Percentiles rank a stretch among this genome's conserved stretches.
phyloP scores from a whole-genome alignment of 2,329 filamentous ascomycete species.

The Allantophomopsis cytisporea region DNA sequence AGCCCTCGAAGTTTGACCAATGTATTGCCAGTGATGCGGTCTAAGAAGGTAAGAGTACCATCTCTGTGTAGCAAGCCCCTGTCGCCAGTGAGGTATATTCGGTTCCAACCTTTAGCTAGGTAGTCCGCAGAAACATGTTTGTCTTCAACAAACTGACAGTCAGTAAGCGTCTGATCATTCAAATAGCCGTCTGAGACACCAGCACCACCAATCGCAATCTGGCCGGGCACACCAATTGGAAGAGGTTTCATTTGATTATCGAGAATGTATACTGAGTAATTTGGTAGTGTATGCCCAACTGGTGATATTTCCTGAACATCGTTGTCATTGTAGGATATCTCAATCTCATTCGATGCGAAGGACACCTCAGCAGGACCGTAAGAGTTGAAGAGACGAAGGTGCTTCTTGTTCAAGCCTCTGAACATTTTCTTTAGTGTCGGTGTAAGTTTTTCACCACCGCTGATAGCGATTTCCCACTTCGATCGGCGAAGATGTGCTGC shows the following conservation, averaged over 20 bases:
- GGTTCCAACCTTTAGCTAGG: background rate
- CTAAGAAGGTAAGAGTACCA: slow-evolving; percentile 14
- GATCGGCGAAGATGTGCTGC: background rate
- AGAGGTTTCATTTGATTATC: slow-evolving; percentile 3
- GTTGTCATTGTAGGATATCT: slow-evolving; percentile 1
- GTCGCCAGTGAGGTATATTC: slow-evolving; percentile 34
- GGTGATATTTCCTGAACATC: slow-evolving; percentile 1
- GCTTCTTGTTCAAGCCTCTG: slow-evolving; percentile 6
- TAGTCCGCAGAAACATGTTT: slow-evolving; percentile 1
- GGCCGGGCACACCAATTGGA: slow-evolving; percentile 8
- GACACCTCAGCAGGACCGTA: slow-evolving; percentile 4
- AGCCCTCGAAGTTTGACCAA: slow-evolving; percentile 21
- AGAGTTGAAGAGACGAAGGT: slow-evolving; percentile 4
- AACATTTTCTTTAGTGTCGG: slow-evolving; percentile 10
- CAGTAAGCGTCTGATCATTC: slow-evolving; percentile 6
- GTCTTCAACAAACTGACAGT: slow-evolving; percentile 3
- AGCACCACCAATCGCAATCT: slow-evolving; percentile 10
- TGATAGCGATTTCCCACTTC: slow-evolving; percentile 6
- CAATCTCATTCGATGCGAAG: slow-evolving; percentile 1
- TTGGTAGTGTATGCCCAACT: background rate
- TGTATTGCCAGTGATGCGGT: slow-evolving; percentile 17
- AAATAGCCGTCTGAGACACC: slow-evolving; percentile 9
- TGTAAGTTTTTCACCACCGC: slow-evolving; percentile 13
- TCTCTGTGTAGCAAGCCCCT: slow-evolving; percentile 12
- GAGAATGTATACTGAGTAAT: slow-evolving; percentile 7